A percentile compares a stretch with the other conserved stretches of the same genome.
Evolutionary conservation across 805 yeast genomes (phyloP).

Genomic region (Saccharomycopsis guyanensis): DNA sequence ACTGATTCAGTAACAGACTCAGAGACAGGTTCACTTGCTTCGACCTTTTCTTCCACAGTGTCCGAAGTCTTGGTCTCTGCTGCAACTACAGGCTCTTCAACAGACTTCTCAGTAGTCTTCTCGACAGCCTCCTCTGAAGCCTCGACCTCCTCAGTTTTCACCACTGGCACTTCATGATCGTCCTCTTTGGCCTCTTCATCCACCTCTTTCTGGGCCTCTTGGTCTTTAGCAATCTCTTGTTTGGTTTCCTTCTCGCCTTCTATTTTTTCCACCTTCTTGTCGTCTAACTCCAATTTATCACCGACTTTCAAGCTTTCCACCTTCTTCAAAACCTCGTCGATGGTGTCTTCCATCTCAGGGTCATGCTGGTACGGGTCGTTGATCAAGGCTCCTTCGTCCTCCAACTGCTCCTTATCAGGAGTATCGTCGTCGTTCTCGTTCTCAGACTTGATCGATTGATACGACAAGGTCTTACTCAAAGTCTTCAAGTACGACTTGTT

Average conservation of each 20-base stretch:
- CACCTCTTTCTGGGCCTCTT: background rate
- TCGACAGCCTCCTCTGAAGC: no score
- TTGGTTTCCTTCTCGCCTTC: background rate
- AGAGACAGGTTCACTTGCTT: no score
- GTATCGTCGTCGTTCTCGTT: slow-evolving; percentile 23
- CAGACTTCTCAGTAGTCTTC: no score
- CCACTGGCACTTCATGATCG: no score
- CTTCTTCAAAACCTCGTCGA: slow-evolving; percentile 18
- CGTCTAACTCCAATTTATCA: background rate
- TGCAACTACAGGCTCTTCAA: no score
- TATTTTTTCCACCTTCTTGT: background rate
- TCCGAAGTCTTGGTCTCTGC: background rate
- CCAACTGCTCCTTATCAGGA: slow-evolving; percentile 33
- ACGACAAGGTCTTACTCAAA: slow-evolving; percentile 18
- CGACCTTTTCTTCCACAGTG: no score
- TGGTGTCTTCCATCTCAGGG: slow-evolving; percentile 19
- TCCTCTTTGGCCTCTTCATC: slow-evolving; percentile 2
- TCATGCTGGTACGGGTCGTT: slow-evolving; percentile 31
- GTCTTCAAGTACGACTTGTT: slow-evolving; percentile 17
- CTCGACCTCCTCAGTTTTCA: no score
- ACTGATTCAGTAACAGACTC: no score
- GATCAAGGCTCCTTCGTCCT: slow-evolving; percentile 49
- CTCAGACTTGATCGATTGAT: slow-evolving; percentile 11
- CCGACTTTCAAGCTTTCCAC: slow-evolving; percentile 14
- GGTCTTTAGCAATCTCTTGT: background rate